A percentile compares a stretch with the other conserved stretches of the same genome.
Conservation (phyloP, 2,329 filamentous ascomycete species). For the Xenosphaeropsis pyriputrescens region DNA sequence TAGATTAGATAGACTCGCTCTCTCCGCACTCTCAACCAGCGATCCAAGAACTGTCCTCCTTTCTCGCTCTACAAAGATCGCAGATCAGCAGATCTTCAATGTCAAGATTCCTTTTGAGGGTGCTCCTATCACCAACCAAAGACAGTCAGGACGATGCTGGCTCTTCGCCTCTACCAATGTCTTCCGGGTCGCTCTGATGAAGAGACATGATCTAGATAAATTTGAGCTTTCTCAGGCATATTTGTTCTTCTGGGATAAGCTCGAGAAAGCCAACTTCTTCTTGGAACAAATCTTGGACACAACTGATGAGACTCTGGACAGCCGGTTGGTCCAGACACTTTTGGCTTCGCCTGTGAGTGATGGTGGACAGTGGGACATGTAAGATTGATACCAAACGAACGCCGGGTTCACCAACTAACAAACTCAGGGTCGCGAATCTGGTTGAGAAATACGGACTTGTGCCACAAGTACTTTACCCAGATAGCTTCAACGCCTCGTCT, state of each 20-base stretch:
- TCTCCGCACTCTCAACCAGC: constrained; percentile 56
- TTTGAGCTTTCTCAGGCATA: constrained; percentile 85
- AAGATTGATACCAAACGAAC: too few species aligned
- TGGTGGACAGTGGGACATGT: constrained; percentile 85
- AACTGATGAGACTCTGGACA: constrained; percentile 52
- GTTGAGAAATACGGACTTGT: constrained; percentile 83
- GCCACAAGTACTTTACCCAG: constrained; percentile 68
- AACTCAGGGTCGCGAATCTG: constrained; percentile 49
- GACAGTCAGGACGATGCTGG: constrained; percentile 75
- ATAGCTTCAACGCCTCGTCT: constrained; percentile 64
- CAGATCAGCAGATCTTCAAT: constrained; percentile 72
- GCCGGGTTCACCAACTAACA: too few species aligned
- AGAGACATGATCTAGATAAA: constrained; percentile 58
- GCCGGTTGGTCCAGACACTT: constrained; percentile 56
- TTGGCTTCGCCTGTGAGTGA: constrained; percentile 57
- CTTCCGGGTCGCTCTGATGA: constrained; percentile 79
- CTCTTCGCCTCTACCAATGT: constrained; percentile 86
- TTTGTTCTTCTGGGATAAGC: constrained; percentile 87
- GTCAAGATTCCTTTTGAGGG: constrained; percentile 72
- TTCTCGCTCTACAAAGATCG: constrained; percentile 44
- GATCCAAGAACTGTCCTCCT: constrained; percentile 52
- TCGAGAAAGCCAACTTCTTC: constrained; percentile 85
- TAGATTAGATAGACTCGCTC: constrained; percentile 43
- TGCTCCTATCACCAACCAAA: constrained; percentile 72
- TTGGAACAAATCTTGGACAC: constrained; percentile 74